Evolutionary conservation across 768 basidiomycete genomes (phyloP).

Genomic region (Boletellus ananiceps): DNA sequence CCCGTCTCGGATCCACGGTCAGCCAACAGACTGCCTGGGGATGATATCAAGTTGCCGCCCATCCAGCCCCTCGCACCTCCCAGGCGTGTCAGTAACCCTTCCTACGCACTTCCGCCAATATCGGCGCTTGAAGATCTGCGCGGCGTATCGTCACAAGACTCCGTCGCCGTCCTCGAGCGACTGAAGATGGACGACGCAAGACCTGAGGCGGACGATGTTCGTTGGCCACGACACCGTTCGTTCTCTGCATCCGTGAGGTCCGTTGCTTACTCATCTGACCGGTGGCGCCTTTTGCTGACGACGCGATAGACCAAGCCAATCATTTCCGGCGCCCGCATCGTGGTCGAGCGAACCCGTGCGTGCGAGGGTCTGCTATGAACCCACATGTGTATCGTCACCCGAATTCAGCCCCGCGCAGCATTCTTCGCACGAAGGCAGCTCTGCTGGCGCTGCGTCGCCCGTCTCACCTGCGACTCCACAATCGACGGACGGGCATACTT

Average conservation of each 20-base stretch:
- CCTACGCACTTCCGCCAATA: slow-evolving; percentile 63
- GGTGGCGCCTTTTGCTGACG: neutral
- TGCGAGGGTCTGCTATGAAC: slow-evolving; percentile 16
- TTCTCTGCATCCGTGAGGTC: slow-evolving; percentile 39
- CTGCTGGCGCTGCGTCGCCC: slow-evolving; percentile 49
- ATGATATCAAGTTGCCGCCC: slow-evolving; percentile 39
- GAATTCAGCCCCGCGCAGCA: slow-evolving; percentile 21
- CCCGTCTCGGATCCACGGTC: slow-evolving; percentile 22
- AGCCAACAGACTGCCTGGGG: slow-evolving; percentile 26
- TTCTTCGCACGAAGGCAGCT: slow-evolving; percentile 42
- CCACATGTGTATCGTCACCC: slow-evolving; percentile 9
- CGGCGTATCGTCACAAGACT: slow-evolving; percentile 48
- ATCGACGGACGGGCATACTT: slow-evolving; percentile 30
- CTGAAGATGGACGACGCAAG: slow-evolving; percentile 50
- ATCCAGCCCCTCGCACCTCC: slow-evolving; percentile 34
- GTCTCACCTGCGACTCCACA: slow-evolving; percentile 49
- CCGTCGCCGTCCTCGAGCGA: slow-evolving; percentile 61
- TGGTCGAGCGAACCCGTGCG: slow-evolving; percentile 24
- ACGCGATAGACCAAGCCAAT: slow-evolving; percentile 12
- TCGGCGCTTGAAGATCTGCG: slow-evolving; percentile 63
- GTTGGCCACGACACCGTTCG: slow-evolving; percentile 43
- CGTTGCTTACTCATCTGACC: neutral
- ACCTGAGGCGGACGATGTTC: slow-evolving; percentile 17
- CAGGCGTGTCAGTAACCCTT: slow-evolving; percentile 29
- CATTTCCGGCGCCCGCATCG: slow-evolving; percentile 20